phyloP scores from a whole-genome alignment of 2,329 filamentous ascomycete species.

The Chrysosporium queenslandicum region DNA sequence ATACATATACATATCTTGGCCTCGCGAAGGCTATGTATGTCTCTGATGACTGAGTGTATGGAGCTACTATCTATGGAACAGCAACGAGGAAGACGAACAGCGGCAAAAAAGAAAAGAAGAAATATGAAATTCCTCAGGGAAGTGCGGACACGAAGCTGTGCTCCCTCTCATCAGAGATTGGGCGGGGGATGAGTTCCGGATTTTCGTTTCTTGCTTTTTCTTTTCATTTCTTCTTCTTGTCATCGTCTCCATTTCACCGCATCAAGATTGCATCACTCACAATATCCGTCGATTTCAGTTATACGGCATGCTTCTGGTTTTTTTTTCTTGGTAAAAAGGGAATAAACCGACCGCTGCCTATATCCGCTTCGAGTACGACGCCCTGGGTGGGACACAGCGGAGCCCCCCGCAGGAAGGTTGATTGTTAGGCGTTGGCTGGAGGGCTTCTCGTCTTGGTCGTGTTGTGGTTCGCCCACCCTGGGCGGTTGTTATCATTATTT shows the following conservation, averaged over 20 bases:
- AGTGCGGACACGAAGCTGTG: too few relatives aligned
- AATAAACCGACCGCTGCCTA: conserved; percentile 4
- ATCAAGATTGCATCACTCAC: too few relatives aligned
- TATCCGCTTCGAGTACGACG: conserved; percentile 11
- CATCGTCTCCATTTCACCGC: conserved; percentile 7
- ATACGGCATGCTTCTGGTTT: too few relatives aligned
- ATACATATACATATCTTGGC: too few relatives aligned
- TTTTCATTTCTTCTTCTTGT: background rate
- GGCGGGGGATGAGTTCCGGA: background rate
- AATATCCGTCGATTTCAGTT: too few relatives aligned
- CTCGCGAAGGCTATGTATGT: too few relatives aligned
- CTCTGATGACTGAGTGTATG: too few relatives aligned
- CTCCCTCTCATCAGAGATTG: too few relatives aligned
- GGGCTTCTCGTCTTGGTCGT: background rate
- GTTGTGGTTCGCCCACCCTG: background rate
- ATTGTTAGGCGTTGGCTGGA: conserved; percentile 1
- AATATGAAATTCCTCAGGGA: too few relatives aligned
- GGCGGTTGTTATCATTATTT: too few relatives aligned
- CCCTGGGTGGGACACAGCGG: conserved; percentile 6
- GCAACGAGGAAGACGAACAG: too few relatives aligned
- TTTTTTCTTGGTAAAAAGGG: background rate
- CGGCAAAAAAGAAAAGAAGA: background rate
- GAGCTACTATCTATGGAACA: too few relatives aligned
- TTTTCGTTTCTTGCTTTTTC: background rate
- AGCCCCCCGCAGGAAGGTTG: background rate